A percentile compares a stretch with the other conserved stretches of the same genome.
Evolutionary conservation across 139 green algal genomes (phyloP).

Genomic region (Diplosphaera chodatii): DNA sequence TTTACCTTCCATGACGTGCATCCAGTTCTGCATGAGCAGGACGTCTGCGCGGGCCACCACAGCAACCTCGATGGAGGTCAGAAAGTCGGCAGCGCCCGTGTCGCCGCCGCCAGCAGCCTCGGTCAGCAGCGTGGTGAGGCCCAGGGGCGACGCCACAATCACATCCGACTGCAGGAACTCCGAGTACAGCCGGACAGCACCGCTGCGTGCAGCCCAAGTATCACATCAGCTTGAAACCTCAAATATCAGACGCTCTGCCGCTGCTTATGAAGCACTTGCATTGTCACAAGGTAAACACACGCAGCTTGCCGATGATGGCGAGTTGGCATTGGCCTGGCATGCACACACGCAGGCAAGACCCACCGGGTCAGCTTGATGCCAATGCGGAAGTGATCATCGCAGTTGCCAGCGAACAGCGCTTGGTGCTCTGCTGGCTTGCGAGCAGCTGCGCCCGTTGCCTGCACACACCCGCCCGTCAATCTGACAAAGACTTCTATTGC

Average conservation of each 20-base stretch:
- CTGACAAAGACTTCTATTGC: too few relatives aligned
- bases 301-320: too few relatives aligned
- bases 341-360: too few relatives aligned
- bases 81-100: slow-evolving; percentile 65
- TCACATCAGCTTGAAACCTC: too few relatives aligned
- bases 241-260: too few relatives aligned
- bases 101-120: slow-evolving; percentile 28
- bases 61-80: slow-evolving; percentile 87
- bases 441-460: neutral
- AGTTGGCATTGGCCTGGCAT: too few relatives aligned
- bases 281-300: too few relatives aligned
- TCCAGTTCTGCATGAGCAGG: slow-evolving; percentile 89
- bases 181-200: slow-evolving; percentile 67
- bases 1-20: slow-evolving; percentile 61
- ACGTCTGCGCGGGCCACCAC: slow-evolving; percentile 84
- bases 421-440: slow-evolving; percentile 74
- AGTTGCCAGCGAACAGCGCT: slow-evolving; percentile 83
- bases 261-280: too few relatives aligned
- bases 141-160: slow-evolving; percentile 88
- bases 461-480: too few relatives aligned
- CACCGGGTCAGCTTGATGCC: slow-evolving; percentile 87
- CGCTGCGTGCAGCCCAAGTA: slow-evolving; percentile 34
- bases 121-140: slow-evolving; percentile 68
- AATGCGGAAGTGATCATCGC: slow-evolving; percentile 91
- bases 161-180: slow-evolving; percentile 87